Evolutionary conservation across 2,329 filamentous ascomycete species (phyloP), one percentile per base, ranked within the genome.

Genomic region (Epichloe gansuensis): DNA sequence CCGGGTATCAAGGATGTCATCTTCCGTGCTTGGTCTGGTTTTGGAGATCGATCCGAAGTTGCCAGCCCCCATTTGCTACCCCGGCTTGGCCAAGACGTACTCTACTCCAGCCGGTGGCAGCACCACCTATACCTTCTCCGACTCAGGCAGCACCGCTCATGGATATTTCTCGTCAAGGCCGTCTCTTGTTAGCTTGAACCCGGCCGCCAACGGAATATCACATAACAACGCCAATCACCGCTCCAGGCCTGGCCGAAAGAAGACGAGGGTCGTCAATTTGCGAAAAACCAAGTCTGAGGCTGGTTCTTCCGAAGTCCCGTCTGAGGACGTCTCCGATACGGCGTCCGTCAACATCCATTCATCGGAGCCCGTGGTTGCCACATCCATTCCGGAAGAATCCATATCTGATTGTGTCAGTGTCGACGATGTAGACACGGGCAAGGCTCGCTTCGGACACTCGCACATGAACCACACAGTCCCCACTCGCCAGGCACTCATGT

Each of bases 11-110:
- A 82, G 50, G 89, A 97, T 67, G 88, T 88, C 4, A 85, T 97
- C 28, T 96, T 95, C 67, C 81, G 93, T 55, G 93, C 91, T 35
- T 95, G 91, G 88, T 88, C 91, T 15, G 86, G 86, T 42, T 81
- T 85, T 38, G 77, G 80, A 49, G 90, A 95, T 56, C 76, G 82
- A 54, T 75, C 75, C 44, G 87, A 93, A 54, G 63, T 73, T 53
- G 64, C 76, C 66, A 75, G 70, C 8, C 72, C 77, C 65, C 71
- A 3, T 60, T 72, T 17, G 65, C 72, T 12, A 73, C 76, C 2
- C 78, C 5, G 75, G 75, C 44, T 66, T 88, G 17, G 77, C 76
- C 43, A 78, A 83, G 63, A 79, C 79, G 5, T 78, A 83, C 52
- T 88, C 85, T 1, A 77, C 82, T 50, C 71, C 63, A 4, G 73